Evolutionary conservation across 768 basidiomycete genomes (phyloP).

Genomic region (Termitomyces eurrhizus): DNA sequence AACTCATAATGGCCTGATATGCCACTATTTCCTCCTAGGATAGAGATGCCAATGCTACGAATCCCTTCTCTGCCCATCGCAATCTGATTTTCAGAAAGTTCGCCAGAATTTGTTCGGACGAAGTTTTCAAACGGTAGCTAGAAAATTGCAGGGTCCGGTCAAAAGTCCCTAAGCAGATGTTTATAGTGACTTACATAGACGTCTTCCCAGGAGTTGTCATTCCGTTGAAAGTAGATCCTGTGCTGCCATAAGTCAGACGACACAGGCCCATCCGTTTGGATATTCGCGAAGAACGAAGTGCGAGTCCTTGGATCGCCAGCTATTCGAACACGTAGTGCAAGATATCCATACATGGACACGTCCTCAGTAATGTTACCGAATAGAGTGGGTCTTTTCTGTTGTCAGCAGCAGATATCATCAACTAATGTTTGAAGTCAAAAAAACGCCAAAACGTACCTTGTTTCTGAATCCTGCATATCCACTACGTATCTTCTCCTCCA

Average conservation of each 20-base stretch:
- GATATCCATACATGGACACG: constrained; percentile 74
- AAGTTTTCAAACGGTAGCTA: constrained; percentile 83
- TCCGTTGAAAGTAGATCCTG: constrained; percentile 71
- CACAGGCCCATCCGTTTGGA: constrained; percentile 83
- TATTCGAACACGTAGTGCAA: constrained; percentile 76
- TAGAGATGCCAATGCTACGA: constrained; percentile 79
- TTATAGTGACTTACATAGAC: constrained; percentile 55
- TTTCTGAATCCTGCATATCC: constrained; percentile 93
- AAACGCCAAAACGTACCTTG: constrained; percentile 43
- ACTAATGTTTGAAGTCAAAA: not conserved
- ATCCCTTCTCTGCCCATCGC: constrained; percentile 73
- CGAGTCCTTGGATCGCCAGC: constrained; percentile 73
- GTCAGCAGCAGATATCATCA: not conserved
- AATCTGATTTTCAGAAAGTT: constrained; percentile 66
- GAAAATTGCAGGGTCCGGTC: constrained; percentile 5
- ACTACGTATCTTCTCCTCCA: constrained; percentile 65
- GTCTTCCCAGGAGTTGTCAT: constrained; percentile 74
- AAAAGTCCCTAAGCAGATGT: not conserved
- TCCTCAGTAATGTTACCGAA: constrained; percentile 88
- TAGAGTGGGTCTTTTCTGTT: constrained; percentile 68
- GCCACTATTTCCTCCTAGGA: constrained; percentile 81
- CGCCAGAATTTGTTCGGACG: constrained; percentile 69
- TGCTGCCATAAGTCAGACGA: constrained; percentile 94
- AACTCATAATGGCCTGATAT: constrained; percentile 77
- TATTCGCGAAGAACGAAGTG: constrained; percentile 88